Evolutionary conservation across 306 rosid species (phyloP).

Genomic region (Cucurbita argyrosperma): DNA sequence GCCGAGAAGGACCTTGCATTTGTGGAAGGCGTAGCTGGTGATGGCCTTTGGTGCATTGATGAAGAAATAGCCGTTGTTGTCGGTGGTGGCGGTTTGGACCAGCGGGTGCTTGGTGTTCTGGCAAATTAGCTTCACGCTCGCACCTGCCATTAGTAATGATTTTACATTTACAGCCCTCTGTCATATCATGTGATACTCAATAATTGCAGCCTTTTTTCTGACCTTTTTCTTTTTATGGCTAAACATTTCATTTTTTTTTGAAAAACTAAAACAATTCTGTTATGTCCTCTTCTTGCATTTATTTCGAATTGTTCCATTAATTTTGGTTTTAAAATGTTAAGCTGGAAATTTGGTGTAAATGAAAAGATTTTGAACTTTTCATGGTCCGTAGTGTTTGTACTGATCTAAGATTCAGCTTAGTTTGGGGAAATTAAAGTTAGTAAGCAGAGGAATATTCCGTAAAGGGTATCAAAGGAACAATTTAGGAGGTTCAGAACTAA

Average conservation of each 20-base stretch:
- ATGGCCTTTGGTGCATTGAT: conserved; percentile 42
- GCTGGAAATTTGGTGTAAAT: too few species aligned
- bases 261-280: too few species aligned
- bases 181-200: neutral
- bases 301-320: too few species aligned
- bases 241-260: too few species aligned
- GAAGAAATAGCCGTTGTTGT: conserved; percentile 75
- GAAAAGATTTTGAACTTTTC: neutral
- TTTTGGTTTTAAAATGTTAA: too few species aligned
- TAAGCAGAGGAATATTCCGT: neutral
- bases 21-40: conserved; percentile 58
- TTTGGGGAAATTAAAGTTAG: neutral
- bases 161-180: neutral
- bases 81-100: conserved; percentile 18
- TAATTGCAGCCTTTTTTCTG: neutral
- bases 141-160: conserved; percentile 25
- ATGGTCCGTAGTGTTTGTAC: neutral
- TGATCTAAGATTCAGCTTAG: neutral
- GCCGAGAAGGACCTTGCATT: conserved; percentile 37
- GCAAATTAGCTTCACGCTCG: conserved; percentile 52
- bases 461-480: neutral
- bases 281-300: too few species aligned
- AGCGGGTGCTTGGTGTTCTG: conserved; percentile 41
- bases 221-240: neutral
- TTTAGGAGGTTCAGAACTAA: conserved; percentile 5